Conservation (phyloP, 352 stramenopile species). For the Pythium volutum region DNA sequence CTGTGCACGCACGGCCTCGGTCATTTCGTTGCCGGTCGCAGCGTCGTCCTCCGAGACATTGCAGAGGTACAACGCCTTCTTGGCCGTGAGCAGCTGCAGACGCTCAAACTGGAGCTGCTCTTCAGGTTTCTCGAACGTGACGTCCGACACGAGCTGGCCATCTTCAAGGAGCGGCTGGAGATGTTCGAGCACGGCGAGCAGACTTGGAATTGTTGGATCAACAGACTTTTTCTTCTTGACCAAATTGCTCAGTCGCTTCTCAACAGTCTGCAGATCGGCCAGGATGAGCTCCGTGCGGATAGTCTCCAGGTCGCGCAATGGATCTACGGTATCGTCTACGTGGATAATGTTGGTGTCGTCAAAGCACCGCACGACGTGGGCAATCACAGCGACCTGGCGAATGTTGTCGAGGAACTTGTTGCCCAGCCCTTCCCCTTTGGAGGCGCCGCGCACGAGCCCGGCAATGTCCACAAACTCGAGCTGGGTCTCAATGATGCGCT, state of each 20-base stretch:
- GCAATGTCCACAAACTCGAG: slow-evolving; percentile 89
- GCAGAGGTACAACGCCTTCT: slow-evolving; percentile 96
- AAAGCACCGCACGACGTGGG: slow-evolving; percentile 96
- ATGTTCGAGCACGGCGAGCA: slow-evolving; percentile 60
- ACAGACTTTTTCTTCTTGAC: slow-evolving; percentile 78
- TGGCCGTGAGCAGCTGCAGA: slow-evolving; percentile 85
- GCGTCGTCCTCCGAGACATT: slow-evolving; percentile 97
- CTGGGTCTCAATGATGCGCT: slow-evolving; percentile 42
- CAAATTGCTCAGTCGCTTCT: slow-evolving; percentile 58
- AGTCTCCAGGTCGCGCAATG: slow-evolving; percentile 96
- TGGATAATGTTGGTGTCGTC: slow-evolving; percentile 98
- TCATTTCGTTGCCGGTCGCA: slow-evolving; percentile 92
- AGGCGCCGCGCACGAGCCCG: slow-evolving; percentile 77
- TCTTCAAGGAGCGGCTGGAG: slow-evolving; percentile 79
- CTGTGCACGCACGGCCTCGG: slow-evolving; percentile 61
- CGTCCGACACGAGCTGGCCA: slow-evolving; percentile 54
- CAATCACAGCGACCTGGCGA: slow-evolving; percentile 78
- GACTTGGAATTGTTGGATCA: slow-evolving; percentile 47
- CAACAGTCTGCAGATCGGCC: slow-evolving; percentile 79
- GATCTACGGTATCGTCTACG: slow-evolving; percentile 95
- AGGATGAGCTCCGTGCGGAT: slow-evolving; percentile 98
- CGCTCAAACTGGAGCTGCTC: slow-evolving; percentile 85
- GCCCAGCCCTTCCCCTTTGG: slow-evolving; percentile 76
- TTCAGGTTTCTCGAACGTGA: slow-evolving; percentile 72
- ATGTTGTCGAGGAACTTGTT: slow-evolving; percentile 90